Base-by-base conservation (phyloP, 441 rosid species). In the Dalechampia spathulata region DNA sequence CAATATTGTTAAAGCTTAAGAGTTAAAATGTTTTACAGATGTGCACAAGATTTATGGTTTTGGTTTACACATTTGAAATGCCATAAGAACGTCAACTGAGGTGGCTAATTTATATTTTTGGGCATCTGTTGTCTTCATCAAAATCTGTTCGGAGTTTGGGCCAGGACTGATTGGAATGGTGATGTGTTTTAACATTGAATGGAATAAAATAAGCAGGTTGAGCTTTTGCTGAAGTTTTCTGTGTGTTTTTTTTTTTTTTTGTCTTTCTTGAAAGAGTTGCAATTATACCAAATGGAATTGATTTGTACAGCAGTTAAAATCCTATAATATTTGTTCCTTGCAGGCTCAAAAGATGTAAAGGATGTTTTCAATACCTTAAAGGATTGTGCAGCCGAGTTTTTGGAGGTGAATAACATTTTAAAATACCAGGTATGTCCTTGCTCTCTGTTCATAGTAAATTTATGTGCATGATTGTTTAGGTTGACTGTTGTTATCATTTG, bases 291-390 rank as follows among this genome's bases (percentile, higher is more conserved):
- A 38, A 30, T 28, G 28, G 8, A 49, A 41, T 32, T 32, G 36
- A 26, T 36, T 38, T 23, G 34, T 49, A 34, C 37, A 37, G 28
- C 40, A 39, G n/a, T n/a, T n/a, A n/a, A n/a, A n/a, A n/a, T n/a
- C 0, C 22, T 7, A 21, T 46, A 46, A 20, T 6, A 11, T 48
- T 64, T 69, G 17, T 41, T 61, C 53, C 49, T 58, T 71, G 64
- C 79, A 92, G 99, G 83, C 71, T 71, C 86, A n/a, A 83, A 79
- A 68, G 97, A 93, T 54, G 87, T 82, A 26, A 87, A 87, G 73
- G 97, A 87, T 68, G 62, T 79, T 46, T 83, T 74, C 71, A 64
- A 68, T 56, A 66, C 78, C 70, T 83, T 89, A 57, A 89, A 85
- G 66, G 97, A 86, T 62, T 66, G 71, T 65, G 92, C 87, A 45